Conservation (phyloP, 495 filamentous ascomycete genomes). For the Xylaria castorea region DNA sequence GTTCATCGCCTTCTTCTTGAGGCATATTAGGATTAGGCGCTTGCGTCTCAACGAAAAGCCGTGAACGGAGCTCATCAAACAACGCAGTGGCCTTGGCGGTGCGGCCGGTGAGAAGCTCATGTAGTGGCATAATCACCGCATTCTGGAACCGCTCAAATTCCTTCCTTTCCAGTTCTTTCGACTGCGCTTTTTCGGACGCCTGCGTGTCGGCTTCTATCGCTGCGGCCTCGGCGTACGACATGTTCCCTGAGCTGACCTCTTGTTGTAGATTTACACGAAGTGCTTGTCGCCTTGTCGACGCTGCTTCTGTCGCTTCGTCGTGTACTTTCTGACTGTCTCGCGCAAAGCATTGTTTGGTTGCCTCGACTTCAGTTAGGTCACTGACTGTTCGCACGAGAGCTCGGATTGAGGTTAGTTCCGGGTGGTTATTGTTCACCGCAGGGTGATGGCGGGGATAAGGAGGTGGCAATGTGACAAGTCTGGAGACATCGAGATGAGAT, state of each 20-base stretch:
- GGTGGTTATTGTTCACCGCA: slow-evolving; percentile 94
- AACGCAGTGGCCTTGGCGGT: slow-evolving; percentile 67
- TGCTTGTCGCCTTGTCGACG: slow-evolving; percentile 50
- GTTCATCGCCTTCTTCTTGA: slow-evolving; percentile 94
- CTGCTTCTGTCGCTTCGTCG: slow-evolving; percentile 50
- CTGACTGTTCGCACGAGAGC: slow-evolving; percentile 75
- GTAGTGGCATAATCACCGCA: slow-evolving; percentile 76
- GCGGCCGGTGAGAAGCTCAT: slow-evolving; percentile 71
- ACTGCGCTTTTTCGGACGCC: slow-evolving; percentile 64
- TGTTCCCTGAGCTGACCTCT: slow-evolving; percentile 74
- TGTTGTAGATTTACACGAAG: slow-evolving; percentile 69
- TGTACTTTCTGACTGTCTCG: slow-evolving; percentile 51
- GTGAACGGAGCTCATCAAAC: slow-evolving; percentile 72
- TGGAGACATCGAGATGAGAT: slow-evolving; percentile 78
- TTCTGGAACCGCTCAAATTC: slow-evolving; percentile 81
- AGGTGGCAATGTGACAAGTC: slow-evolving; percentile 89
- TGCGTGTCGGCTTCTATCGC: slow-evolving; percentile 71
- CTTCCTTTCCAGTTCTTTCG: slow-evolving; percentile 68
- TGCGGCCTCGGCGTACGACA: slow-evolving; percentile 81
- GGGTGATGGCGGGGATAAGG: slow-evolving; percentile 93
- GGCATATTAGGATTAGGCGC: slow-evolving; percentile 76
- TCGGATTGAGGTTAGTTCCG: slow-evolving; percentile 79
- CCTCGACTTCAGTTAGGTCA: slow-evolving; percentile 75
- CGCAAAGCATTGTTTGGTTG: slow-evolving; percentile 67
- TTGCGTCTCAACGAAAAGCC: slow-evolving; percentile 76